Evolutionary conservation across 495 filamentous ascomycete genomes (phyloP), one percentile per base, ranked within the genome.

Genomic region (Talaromyces stipitatus): DNA sequence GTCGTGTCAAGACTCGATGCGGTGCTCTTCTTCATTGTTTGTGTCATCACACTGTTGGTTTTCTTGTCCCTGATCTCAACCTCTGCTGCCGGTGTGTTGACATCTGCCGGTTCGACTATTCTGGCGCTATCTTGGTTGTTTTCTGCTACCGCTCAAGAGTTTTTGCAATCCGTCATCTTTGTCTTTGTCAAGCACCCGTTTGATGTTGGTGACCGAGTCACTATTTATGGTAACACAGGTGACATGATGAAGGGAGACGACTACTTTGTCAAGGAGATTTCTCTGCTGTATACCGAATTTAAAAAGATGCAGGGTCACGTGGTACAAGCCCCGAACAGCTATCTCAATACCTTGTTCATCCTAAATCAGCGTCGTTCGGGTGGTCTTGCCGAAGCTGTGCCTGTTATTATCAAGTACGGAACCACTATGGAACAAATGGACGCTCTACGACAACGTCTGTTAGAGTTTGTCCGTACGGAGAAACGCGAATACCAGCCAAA

Each of bases 121-220:
- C 79, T 97, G 4, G 94, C 90, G 8, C 78, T 97, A 8, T 91
- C 90, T 1, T 97, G 94, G 92, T 74, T 97, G 24, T 88, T 97
- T 64, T 87, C 89, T 32, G 87, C 87, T 2, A 97, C 94, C 0
- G 92, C 92, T 0, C 91, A 96, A 65, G 94, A 97, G 62, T 96
- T 97, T 60, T 79, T 97, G 1, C 82, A 95, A 64, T 95, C 90
- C 2, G 79, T 92, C 61, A 87, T 96, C 60, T 97, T 97, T 64
- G 92, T 97, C 58, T 96, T 97, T 62, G 88, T 97, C 65, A 97
- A 97, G 75, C 92, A 97, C 68, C 92, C 92, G 4, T 97, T 97
- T 62, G 94, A 97, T 68, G 94, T 97, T 12, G 92, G 92, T 59
- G 92, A 97, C 69, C 84, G 92, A 54, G 90, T 97, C 2, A 89